A percentile compares a stretch with the other conserved stretches of the same genome.
Evolutionary conservation across 495 filamentous ascomycete species (phyloP).

Genomic region (Xylaria telfairii): DNA sequence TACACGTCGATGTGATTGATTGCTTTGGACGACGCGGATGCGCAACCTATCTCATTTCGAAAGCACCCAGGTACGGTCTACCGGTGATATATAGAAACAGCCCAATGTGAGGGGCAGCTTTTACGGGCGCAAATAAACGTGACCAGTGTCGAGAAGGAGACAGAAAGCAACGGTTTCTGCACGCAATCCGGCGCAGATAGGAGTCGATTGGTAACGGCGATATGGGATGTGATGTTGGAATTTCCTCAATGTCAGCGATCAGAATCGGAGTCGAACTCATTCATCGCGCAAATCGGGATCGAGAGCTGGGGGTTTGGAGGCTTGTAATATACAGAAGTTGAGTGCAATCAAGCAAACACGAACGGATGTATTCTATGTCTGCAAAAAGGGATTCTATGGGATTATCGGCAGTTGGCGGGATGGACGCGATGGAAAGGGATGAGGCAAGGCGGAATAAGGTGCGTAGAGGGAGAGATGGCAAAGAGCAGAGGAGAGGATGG

Average conservation of each 20-base stretch:
- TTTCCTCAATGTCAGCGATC: not conserved
- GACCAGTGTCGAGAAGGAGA: not conserved
- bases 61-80: not conserved
- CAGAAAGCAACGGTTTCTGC: not conserved
- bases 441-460: slow-evolving; percentile 4
- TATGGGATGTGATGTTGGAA: not conserved
- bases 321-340: slow-evolving; percentile 8
- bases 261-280: not conserved
- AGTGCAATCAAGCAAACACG: slow-evolving; percentile 10
- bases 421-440: slow-evolving; percentile 4
- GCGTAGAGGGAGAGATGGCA: slow-evolving; percentile 8
- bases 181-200: not conserved
- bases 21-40: not conserved
- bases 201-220: not conserved
- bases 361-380: slow-evolving; percentile 18
- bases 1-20: not conserved
- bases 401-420: not conserved
- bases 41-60: slow-evolving; percentile 3
- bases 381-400: not conserved
- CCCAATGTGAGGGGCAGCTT: not conserved
- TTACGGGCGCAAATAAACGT: not conserved
- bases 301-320: not conserved
- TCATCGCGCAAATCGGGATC: slow-evolving; percentile 1
- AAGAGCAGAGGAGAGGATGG: slow-evolving; percentile 18
- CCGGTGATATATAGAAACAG: slow-evolving; percentile 17